These are phyloP conservation scores for Castanospermum australe DNA, from an alignment of 306 rosid genomes.

Conservation along the genomic window DNA sequence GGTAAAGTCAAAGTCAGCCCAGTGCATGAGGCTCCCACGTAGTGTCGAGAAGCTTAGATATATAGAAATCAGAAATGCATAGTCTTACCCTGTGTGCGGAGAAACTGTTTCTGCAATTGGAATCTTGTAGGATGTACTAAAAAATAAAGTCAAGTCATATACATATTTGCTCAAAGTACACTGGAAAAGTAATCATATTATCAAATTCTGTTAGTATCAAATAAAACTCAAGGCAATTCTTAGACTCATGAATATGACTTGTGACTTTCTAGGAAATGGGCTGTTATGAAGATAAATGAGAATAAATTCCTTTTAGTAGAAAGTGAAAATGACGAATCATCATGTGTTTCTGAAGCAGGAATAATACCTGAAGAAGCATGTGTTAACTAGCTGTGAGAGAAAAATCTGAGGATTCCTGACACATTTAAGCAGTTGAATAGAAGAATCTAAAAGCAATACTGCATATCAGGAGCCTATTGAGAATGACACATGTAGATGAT, in stretches of 20 bases:
- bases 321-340: neutral
- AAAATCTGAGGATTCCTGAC: constrained; percentile 55
- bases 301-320: neutral
- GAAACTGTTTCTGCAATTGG: too few species aligned
- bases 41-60: too few species aligned
- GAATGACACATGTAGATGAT: neutral
- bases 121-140: too few species aligned
- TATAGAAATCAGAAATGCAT: too few species aligned
- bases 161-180: neutral
- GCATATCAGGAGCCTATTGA: neutral
- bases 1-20: too few species aligned
- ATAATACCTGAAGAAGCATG: constrained; percentile 56
- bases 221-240: neutral
- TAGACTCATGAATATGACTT: neutral
- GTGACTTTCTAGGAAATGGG: neutral
- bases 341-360: neutral
- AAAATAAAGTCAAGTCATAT: neutral
- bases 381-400: constrained; percentile 48
- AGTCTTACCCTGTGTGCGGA: too few species aligned
- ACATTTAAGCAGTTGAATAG: constrained; percentile 59
- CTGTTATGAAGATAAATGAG: neutral
- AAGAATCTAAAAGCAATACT: constrained; percentile 41
- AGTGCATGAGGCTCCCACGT: too few species aligned
- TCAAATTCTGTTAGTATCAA: neutral
- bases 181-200: neutral